phyloP scores from a whole-genome alignment of 2,329 filamentous ascomycete species.

The Escovopsis sp. region DNA sequence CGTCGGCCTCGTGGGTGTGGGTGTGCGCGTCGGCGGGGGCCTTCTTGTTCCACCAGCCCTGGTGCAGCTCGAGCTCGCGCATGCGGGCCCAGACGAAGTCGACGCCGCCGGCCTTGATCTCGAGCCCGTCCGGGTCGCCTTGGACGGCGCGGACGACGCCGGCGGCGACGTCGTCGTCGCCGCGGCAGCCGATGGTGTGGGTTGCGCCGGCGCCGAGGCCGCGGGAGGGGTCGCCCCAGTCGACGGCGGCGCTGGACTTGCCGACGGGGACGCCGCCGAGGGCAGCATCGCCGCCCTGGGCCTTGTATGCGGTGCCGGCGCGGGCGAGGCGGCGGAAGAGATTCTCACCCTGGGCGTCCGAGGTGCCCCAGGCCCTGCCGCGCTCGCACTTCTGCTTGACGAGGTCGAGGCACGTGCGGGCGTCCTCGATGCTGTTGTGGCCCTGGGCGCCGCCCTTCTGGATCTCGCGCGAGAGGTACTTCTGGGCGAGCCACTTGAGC shows the following conservation, averaged over 20 bases:
- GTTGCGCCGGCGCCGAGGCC: constrained; percentile 42
- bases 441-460: constrained; percentile 63
- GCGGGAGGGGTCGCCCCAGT: constrained; percentile 69
- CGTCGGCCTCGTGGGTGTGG: constrained; percentile 5
- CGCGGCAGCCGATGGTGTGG: constrained; percentile 40
- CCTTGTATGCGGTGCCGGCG: constrained; percentile 46
- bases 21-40: constrained; percentile 20
- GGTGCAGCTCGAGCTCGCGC: constrained; percentile 48
- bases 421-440: constrained; percentile 89
- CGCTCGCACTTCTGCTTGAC: constrained; percentile 94
- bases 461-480: constrained; percentile 75
- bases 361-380: constrained; percentile 69
- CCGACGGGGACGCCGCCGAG: constrained; percentile 39
- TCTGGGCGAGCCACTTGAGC: constrained; percentile 76
- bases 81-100: constrained; percentile 55
- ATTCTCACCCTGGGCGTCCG: constrained; percentile 67
- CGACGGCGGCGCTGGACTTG: constrained; percentile 61
- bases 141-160: constrained; percentile 42
- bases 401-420: constrained; percentile 77
- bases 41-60: constrained; percentile 54
- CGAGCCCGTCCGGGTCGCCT: constrained; percentile 41
- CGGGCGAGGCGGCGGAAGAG: constrained; percentile 71
- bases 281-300: constrained; percentile 42
- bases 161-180: constrained; percentile 42
- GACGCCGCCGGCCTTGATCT: constrained; percentile 44